A percentile compares a stretch with the other conserved stretches of the same genome.
Conservation (phyloP, 1,284 basidiomycete species). For the Sporisorium reilianum region DNA sequence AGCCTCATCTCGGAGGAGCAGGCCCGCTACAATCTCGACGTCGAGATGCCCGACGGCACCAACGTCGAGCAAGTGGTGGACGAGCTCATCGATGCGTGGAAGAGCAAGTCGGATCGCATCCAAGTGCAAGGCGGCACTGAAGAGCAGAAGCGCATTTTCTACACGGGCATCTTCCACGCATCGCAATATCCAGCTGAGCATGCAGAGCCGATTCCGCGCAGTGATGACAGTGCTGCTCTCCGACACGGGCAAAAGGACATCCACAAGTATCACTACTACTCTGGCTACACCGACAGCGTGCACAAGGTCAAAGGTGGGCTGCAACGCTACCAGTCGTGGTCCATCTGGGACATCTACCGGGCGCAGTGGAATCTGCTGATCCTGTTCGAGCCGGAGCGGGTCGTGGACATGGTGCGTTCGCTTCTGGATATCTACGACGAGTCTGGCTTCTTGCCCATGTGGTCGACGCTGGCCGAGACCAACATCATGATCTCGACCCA, state of each 20-base stretch:
- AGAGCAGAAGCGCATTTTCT: constrained; percentile 75
- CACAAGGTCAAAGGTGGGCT: constrained; percentile 73
- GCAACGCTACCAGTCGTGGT: constrained; percentile 81
- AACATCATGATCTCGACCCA: constrained; percentile 83
- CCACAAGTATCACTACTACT: constrained; percentile 75
- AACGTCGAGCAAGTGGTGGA: constrained; percentile 76
- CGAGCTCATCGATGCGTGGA: constrained; percentile 77
- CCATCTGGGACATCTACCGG: constrained; percentile 86
- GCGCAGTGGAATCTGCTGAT: constrained; percentile 84
- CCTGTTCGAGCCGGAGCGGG: constrained; percentile 79
- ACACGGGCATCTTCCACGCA: constrained; percentile 55
- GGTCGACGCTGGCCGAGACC: constrained; percentile 85
- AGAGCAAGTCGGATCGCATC: constrained; percentile 78
- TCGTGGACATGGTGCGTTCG: constrained; percentile 80
- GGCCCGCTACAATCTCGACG: constrained; percentile 78
- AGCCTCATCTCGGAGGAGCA: constrained; percentile 83
- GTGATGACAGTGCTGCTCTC: constrained; percentile 38
- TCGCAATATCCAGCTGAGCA: constrained; percentile 83
- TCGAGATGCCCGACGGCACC: constrained; percentile 70
- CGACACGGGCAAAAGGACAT: constrained; percentile 15
- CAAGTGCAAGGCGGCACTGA: constrained; percentile 74
- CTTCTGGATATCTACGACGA: constrained; percentile 82
- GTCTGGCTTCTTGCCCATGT: constrained; percentile 88
- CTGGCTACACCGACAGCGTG: constrained; percentile 78
- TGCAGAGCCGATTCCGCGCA: constrained; percentile 72